Conservation (phyloP, 176 grass and related monocot species). For the Oryza longistaminata region DNA sequence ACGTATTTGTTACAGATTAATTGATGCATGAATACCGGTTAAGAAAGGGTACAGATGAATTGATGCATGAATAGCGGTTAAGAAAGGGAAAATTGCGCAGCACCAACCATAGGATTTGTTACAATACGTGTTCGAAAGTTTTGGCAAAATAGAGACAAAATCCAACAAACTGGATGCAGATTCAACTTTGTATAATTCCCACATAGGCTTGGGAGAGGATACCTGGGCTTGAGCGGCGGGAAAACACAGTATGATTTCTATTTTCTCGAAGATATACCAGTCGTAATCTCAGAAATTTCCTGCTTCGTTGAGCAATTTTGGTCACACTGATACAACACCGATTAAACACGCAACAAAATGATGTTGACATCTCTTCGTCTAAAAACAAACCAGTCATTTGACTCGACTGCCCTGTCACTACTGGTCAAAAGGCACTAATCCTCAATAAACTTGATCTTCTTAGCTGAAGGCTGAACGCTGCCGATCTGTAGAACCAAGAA, state of each 20-base stretch:
- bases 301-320: background rate
- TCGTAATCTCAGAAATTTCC: background rate
- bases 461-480: slow-evolving; percentile 42
- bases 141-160: too few species aligned
- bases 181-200: too few species aligned
- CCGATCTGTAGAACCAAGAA: slow-evolving; percentile 35
- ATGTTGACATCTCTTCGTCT: background rate
- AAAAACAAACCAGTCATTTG: slow-evolving; percentile 6
- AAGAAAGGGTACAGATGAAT: too few species aligned
- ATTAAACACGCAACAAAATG: background rate
- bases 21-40: too few species aligned
- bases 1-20: too few species aligned
- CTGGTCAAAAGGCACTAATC: slow-evolving; percentile 18
- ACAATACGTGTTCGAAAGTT: too few species aligned
- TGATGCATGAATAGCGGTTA: too few species aligned
- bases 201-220: background rate
- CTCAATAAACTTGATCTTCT: slow-evolving; percentile 62
- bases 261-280: background rate
- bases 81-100: too few species aligned
- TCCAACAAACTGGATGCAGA: too few species aligned
- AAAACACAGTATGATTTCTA: background rate
- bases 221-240: background rate
- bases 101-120: too few species aligned
- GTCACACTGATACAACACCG: slow-evolving; percentile 19
- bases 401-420: background rate